These are phyloP conservation scores for Fusarium sp. DNA, from an alignment of 2,329 filamentous ascomycete species.

Conservation along the genomic window DNA sequence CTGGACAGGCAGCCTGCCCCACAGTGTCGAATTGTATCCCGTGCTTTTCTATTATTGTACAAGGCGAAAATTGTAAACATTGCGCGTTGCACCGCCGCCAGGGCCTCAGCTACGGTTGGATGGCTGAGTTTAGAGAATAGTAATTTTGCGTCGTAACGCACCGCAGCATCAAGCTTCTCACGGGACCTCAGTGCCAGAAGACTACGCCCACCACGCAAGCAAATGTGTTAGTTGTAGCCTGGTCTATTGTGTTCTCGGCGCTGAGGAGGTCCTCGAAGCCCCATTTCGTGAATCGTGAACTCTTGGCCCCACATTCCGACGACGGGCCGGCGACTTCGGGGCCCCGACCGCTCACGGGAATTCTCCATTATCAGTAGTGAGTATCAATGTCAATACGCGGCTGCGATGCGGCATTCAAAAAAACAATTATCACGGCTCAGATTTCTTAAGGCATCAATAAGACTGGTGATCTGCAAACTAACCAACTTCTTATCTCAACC, in stretches of 20 bases:
- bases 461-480: neutral
- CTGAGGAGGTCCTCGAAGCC: neutral
- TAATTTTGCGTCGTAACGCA: slow-evolving; percentile 17
- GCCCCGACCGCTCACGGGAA: slow-evolving; percentile 11
- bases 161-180: slow-evolving; percentile 4
- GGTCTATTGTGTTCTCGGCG: slow-evolving; percentile 1
- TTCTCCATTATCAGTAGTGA: neutral
- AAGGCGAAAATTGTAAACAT: slow-evolving; percentile 17
- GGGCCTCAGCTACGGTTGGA: slow-evolving; percentile 12
- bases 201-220: neutral
- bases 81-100: slow-evolving; percentile 33
- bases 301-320: slow-evolving; percentile 30
- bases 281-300: slow-evolving; percentile 4
- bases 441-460: neutral
- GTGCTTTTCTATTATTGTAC: slow-evolving; percentile 10
- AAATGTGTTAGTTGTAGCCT: neutral
- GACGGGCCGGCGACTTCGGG: slow-evolving; percentile 27
- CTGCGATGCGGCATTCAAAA: slow-evolving; percentile 12
- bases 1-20: slow-evolving; percentile 3
- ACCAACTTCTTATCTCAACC: slow-evolving; percentile 7
- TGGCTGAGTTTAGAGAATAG: slow-evolving; percentile 22
- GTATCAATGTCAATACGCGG: slow-evolving; percentile 6
- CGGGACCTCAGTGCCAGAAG: slow-evolving; percentile 3
- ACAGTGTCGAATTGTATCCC: neutral
- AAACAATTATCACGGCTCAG: slow-evolving; percentile 3